Conservation (phyloP, 1,284 basidiomycete genomes). For the Ustilago vetiveriae region DNA sequence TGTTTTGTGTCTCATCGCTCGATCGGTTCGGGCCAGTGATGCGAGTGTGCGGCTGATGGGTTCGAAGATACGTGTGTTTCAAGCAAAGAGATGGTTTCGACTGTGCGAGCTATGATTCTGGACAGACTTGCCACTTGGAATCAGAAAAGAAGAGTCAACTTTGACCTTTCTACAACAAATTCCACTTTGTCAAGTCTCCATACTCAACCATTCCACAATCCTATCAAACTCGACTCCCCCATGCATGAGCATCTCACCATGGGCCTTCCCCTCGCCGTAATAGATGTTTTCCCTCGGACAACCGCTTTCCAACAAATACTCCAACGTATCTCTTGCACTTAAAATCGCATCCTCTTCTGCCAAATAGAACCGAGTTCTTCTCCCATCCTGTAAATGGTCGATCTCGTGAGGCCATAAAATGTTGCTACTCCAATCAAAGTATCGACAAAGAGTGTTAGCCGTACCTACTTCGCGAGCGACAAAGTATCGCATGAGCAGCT, state of each 20-base stretch:
- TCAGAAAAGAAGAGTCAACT: too few relatives aligned
- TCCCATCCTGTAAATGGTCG: constrained; percentile 30
- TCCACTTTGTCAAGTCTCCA: constrained; percentile 17
- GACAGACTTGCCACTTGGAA: too few relatives aligned
- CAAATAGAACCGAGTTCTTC: constrained; percentile 44
- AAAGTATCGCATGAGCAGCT: constrained; percentile 61
- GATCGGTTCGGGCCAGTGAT: too few relatives aligned
- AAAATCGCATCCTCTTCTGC: constrained; percentile 59
- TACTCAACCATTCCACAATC: constrained; percentile 42
- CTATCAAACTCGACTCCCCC: constrained; percentile 30
- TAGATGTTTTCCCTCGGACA: constrained; percentile 35
- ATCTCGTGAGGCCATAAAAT: constrained; percentile 63
- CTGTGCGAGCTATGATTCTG: too few relatives aligned
- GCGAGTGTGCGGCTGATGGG: too few relatives aligned
- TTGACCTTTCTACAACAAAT: too few relatives aligned
- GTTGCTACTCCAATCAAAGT: constrained; percentile 62
- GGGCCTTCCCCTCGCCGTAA: constrained; percentile 33
- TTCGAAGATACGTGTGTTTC: too few relatives aligned
- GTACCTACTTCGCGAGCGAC: constrained; percentile 56
- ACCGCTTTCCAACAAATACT: constrained; percentile 53
- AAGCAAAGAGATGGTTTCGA: too few relatives aligned
- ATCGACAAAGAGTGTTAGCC: constrained; percentile 53
- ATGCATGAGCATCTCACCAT: constrained; percentile 59
- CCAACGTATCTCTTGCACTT: constrained; percentile 40
- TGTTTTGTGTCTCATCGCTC: too few relatives aligned